Percentiles rank a stretch among this genome's conserved stretches.
These are phyloP conservation scores for Microcos paniculata DNA, from an alignment of 345 rosid species.

Conservation along the genomic window DNA sequence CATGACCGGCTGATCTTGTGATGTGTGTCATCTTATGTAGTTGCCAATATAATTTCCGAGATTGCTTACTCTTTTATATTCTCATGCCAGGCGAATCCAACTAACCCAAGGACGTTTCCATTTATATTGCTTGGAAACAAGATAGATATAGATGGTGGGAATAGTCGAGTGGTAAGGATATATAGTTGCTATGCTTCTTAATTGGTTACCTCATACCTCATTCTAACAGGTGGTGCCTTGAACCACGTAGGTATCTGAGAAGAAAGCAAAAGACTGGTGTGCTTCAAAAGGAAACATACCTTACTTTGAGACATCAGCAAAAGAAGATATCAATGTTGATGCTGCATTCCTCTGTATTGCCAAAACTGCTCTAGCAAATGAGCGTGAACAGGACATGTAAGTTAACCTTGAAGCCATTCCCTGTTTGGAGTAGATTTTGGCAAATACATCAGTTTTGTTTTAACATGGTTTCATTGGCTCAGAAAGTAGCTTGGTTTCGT, in stretches of 20 bases:
- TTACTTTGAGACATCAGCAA: constrained; percentile 94
- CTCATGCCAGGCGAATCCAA: constrained; percentile 68
- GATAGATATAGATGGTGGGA: constrained; percentile 98
- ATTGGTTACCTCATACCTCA: not conserved
- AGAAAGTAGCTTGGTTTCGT: constrained; percentile 31
- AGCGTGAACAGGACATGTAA: constrained; percentile 87
- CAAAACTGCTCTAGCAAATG: constrained; percentile 79
- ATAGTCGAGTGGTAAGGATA: constrained; percentile 88
- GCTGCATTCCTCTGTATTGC: constrained; percentile 77
- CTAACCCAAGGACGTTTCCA: constrained; percentile 74
- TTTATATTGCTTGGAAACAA: constrained; percentile 94
- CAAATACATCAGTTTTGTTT: not conserved
- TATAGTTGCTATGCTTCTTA: not conserved
- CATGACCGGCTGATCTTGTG: not conserved
- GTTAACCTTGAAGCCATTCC: constrained; percentile 24
- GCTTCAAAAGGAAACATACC: constrained; percentile 82
- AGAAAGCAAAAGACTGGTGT: constrained; percentile 98
- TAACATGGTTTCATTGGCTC: constrained; percentile 61
- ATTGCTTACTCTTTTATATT: not conserved
- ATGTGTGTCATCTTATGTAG: constrained; percentile 11
- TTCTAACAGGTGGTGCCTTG: constrained; percentile 9
- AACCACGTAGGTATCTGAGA: constrained; percentile 76
- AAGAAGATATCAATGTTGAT: constrained; percentile 92
- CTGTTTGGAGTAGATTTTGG: not conserved
- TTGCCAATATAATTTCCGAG: not conserved